A percentile compares a stretch with the other conserved stretches of the same genome.
Evolutionary conservation across 2,329 filamentous ascomycete genomes (phyloP).

Genomic region (Talaromyces funiculosus): DNA sequence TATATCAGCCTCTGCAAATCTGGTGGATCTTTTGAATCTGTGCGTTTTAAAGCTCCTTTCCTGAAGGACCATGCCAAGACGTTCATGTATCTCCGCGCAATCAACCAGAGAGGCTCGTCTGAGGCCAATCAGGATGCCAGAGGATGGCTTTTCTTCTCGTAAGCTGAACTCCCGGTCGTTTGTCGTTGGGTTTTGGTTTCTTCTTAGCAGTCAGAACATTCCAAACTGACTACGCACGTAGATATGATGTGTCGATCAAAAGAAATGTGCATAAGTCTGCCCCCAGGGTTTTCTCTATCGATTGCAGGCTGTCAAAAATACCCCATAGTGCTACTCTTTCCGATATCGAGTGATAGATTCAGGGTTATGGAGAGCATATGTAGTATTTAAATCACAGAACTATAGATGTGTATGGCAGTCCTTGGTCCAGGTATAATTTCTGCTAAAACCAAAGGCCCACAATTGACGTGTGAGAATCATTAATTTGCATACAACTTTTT

Average conservation of each 20-base stretch:
- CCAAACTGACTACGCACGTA: background rate
- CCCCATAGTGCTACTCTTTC: background rate
- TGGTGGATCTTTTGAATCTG: background rate
- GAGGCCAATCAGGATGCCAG: background rate
- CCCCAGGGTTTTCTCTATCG: background rate
- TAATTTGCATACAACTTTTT: background rate
- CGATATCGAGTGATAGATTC: background rate
- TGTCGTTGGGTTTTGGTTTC: background rate
- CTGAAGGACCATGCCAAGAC: background rate
- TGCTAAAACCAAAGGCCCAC: background rate
- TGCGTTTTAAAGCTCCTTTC: background rate
- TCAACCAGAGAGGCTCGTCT: background rate
- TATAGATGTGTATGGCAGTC: background rate
- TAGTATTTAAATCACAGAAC: background rate
- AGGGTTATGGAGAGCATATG: background rate
- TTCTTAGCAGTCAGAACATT: background rate
- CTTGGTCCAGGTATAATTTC: background rate
- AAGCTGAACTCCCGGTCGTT: background rate
- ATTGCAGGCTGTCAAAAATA: background rate
- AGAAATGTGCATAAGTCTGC: background rate
- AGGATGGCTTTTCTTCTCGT: conserved; percentile 1
- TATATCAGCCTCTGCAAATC: background rate
- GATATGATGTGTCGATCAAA: background rate
- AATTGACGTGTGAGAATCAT: background rate
- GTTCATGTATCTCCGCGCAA: conserved; percentile 6